phyloP scores from a whole-genome alignment of 2,329 filamentous ascomycete genomes.

The Colletotrichum sp. region DNA sequence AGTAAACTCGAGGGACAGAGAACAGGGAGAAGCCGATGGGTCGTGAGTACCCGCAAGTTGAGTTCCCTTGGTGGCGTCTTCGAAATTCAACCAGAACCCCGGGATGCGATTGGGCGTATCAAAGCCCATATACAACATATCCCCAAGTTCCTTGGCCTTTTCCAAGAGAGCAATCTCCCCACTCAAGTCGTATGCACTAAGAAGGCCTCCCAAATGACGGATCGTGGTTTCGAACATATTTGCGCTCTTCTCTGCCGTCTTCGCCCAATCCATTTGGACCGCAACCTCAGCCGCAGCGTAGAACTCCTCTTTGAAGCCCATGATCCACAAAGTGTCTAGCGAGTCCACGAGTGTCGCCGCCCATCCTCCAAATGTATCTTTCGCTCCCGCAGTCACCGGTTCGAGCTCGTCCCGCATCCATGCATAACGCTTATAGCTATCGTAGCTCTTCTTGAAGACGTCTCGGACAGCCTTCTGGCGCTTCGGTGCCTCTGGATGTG shows the following conservation, averaged over 20 bases:
- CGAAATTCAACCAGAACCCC: constrained; percentile 18
- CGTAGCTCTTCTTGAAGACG: constrained; percentile 41
- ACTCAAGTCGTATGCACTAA: constrained; percentile 74
- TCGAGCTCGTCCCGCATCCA: constrained; percentile 52
- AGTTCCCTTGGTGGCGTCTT: background rate
- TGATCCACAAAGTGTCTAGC: constrained; percentile 59
- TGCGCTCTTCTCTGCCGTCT: constrained; percentile 45
- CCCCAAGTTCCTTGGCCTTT: constrained; percentile 68
- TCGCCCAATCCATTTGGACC: constrained; percentile 56
- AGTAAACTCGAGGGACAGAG: constrained; percentile 75
- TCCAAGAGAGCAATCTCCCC: constrained; percentile 57
- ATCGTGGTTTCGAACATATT: constrained; percentile 77
- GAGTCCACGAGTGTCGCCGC: constrained; percentile 51
- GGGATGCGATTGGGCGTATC: constrained; percentile 73
- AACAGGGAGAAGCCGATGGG: constrained; percentile 58
- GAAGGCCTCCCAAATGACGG: constrained; percentile 71
- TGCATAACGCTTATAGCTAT: constrained; percentile 46
- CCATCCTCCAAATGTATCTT: constrained; percentile 53
- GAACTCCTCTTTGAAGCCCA: constrained; percentile 57
- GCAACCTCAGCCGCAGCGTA: constrained; percentile 49
- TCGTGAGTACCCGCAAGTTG: constrained; percentile 28
- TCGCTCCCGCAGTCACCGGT: constrained; percentile 42
- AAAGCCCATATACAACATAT: constrained; percentile 69
- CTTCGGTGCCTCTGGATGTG: background rate
- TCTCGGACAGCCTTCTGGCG: constrained; percentile 35